Evolutionary conservation across 1,284 basidiomycete species (phyloP), one percentile per base, ranked within the genome.

Genomic region (Ustilago bromivora): DNA sequence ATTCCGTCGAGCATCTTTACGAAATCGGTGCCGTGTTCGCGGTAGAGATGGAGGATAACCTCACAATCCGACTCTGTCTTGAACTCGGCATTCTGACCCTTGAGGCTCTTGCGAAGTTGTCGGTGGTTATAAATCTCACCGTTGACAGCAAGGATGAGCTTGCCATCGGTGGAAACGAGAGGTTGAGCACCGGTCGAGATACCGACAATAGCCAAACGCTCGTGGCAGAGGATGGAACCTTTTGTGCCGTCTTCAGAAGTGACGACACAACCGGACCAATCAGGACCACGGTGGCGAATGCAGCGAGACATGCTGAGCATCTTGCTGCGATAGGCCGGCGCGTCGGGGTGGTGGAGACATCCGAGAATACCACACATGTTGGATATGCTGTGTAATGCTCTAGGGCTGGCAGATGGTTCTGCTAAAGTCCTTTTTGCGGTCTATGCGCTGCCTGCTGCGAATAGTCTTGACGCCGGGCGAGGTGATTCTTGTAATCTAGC

Each of bases 81-180:
- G 90, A 99, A 97, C 72, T 92, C 91, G 76, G 92, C 90, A 87
- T 80, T 82, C 89, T 91, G 61, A 54, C 81, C 75, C 71, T 84
- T 81, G 80, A 96, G 88, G 34, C 87, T 88, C 66, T 92, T 91
- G 76, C 94, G 91, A 55, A 99, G 90, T 41, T 91, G 89, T 69
- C 94, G 88, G 87, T 99, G 94, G 90, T 99, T 99, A 90, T 99
- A 99, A 84, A 99, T 99, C 88, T 99, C 97, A 63, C 97, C 97
- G 88, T 99, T 99, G 86, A 99, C 97, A 69, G 94, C 92, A 63
- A 99, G 92, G 81, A 93, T 90, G 78, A 92, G 87, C 84, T 93
- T 93, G 66, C 92, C 92, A 82, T 98, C 95, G 56, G 93, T 91
- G 87, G 92, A 95, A 76, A 93, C 88, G 63, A 99, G 90, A 28